Evolutionary conservation across 495 filamentous ascomycete species (phyloP).

Genomic region (Penicillium egyptiacum): DNA sequence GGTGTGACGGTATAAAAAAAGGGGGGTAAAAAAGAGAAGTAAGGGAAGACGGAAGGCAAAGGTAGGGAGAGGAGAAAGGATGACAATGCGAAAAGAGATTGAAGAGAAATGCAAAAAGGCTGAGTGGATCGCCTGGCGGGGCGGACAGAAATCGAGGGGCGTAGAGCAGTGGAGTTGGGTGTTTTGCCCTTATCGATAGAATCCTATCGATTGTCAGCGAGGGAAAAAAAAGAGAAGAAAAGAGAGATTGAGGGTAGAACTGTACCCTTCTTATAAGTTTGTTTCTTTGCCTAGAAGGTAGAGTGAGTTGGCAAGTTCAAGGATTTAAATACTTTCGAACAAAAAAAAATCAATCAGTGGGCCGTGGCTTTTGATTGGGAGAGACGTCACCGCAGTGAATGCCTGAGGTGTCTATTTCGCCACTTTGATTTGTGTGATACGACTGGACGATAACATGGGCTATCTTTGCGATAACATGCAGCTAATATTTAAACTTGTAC

Average conservation of each 20-base stretch:
- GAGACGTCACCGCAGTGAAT: slow-evolving; percentile 17
- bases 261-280: background rate
- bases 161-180: slow-evolving; percentile 34
- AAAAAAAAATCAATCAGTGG: slow-evolving; percentile 40
- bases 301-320: background rate
- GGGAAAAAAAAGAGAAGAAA: slow-evolving; percentile 14
- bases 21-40: slow-evolving; percentile 1
- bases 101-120: slow-evolving; percentile 42
- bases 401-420: slow-evolving; percentile 24
- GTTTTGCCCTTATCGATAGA: slow-evolving; percentile 48
- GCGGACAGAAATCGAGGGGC: slow-evolving; percentile 39
- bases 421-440: slow-evolving; percentile 12
- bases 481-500: background rate
- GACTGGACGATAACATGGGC: slow-evolving; percentile 5
- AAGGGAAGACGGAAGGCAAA: slow-evolving; percentile 12
- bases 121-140: slow-evolving; percentile 46
- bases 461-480: background rate
- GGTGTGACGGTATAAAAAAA: slow-evolving; percentile 16
- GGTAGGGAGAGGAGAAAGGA: slow-evolving; percentile 18
- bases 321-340: background rate
- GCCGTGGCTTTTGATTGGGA: slow-evolving; percentile 35
- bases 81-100: slow-evolving; percentile 30
- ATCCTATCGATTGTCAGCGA: slow-evolving; percentile 16
- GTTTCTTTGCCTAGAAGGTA: background rate
- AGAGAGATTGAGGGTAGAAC: slow-evolving; percentile 5